Base-by-base conservation (phyloP, 352 stramenopile genomes). In the Lagenidium sp. region DNA sequence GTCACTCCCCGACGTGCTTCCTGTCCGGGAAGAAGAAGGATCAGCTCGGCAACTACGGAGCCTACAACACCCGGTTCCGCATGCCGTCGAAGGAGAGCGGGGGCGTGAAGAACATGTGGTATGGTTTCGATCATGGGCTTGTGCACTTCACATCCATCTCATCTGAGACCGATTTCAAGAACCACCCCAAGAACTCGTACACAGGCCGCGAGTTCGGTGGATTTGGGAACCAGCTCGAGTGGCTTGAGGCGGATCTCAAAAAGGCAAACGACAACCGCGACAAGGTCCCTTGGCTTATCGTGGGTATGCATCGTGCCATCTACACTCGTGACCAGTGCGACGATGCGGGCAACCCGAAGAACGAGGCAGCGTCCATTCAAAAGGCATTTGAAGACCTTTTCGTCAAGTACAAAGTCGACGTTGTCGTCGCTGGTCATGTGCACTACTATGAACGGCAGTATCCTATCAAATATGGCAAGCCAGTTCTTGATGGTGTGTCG, bases 101-200 rank as follows among this genome's bases (percentile, higher is more conserved):
- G 3, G 67, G 67, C n/a, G 50, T 50, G 16, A 32, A 63, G 40
- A 79, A 70, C 36, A 79, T 79, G 63, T 79, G 60, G 60, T 65
- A 70, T 51, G 68, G 59, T 30, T 78, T 78, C 34, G 60, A 74
- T 6, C 45, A 70, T 36, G 60, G 60, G 1, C 59, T 61, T 20
- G 57, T 88, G 15, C 81, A 93, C 52, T 81, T 85, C 28, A 78
- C 74, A 4, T 50, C 64, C 11, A 61, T 94, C 15, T 80, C 73
- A 30, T 81, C 67, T 6, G 82, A 95, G 53, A 89, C 67, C 1
- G 65, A 78, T 44, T 78, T 44, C 44, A 41, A 34, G 0, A 50
- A 38, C 11, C 61, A 62, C 4, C 68, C 68, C 0, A 66, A 24
- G 29, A 82, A 82, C 47, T 44, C 68, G 26, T 66, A 63, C 26